These are phyloP conservation scores for Bruguiera gymnorhiza DNA, from an alignment of 345 rosid species.

Conservation along the genomic window DNA sequence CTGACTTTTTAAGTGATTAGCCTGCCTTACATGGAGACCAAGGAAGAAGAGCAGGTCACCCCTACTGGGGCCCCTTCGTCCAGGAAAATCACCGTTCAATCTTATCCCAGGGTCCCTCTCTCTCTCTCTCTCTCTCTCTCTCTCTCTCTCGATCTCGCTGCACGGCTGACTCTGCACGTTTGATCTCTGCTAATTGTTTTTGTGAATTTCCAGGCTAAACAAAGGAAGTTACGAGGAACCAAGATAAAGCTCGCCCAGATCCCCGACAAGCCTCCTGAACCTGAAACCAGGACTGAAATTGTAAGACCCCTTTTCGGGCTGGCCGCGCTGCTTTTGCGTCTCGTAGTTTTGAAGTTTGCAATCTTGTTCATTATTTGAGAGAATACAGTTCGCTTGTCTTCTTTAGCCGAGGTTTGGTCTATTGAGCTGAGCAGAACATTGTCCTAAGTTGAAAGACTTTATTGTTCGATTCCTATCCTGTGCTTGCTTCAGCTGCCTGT, in stretches of 20 bases:
- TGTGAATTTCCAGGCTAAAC: conserved; percentile 19
- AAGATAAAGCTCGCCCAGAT: conserved; percentile 27
- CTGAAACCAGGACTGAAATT: conserved; percentile 18
- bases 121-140: background rate
- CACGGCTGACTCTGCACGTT: conserved; percentile 9
- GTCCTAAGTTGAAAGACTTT: too few species aligned
- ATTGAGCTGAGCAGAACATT: background rate
- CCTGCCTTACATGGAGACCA: conserved; percentile 9
- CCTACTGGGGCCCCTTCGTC: conserved; percentile 12
- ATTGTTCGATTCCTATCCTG: background rate
- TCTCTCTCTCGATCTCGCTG: background rate
- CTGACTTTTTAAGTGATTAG: too few species aligned
- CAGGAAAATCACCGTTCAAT: conserved; percentile 12
- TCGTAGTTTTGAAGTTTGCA: background rate
- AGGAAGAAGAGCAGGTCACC: conserved; percentile 12
- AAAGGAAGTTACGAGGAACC: conserved; percentile 20
- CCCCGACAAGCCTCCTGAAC: conserved; percentile 21
- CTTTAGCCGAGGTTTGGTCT: background rate
- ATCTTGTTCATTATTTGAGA: background rate
- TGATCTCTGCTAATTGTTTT: conserved; percentile 4
- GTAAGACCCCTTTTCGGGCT: conserved; percentile 14
- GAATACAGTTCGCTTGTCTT: background rate
- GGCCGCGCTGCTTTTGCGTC: background rate
- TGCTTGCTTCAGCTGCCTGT: background rate
- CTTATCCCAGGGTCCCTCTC: conserved; percentile 22